These are phyloP conservation scores for Candida chauliodis DNA, from an alignment of 805 yeast genomes.

Conservation along the genomic window DNA sequence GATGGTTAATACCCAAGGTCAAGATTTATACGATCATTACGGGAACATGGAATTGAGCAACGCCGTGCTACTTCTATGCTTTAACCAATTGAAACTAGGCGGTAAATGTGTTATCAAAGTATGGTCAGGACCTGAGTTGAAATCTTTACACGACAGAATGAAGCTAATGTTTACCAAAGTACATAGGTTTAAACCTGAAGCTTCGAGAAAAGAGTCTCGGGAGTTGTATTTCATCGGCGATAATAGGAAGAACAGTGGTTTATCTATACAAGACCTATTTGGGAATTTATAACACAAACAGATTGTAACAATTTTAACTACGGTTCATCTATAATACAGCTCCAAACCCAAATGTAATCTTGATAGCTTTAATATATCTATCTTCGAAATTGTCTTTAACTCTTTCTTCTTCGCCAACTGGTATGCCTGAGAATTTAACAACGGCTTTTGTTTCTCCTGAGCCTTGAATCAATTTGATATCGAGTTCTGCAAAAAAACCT, in stretches of 20 bases:
- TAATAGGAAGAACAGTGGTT: conserved; percentile 24
- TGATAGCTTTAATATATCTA: conserved; percentile 85
- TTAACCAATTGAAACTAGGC: conserved; percentile 61
- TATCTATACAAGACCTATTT: conserved; percentile 5
- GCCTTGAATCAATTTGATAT: conserved; percentile 68
- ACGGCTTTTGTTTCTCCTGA: conserved; percentile 79
- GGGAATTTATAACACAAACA: neutral
- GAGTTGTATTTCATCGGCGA: conserved; percentile 79
- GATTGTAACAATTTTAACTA: no score
- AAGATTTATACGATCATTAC: conserved; percentile 74
- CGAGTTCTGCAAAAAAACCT: conserved; percentile 74
- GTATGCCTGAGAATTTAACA: conserved; percentile 82
- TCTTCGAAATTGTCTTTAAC: conserved; percentile 83
- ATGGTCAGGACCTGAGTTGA: conserved; percentile 80
- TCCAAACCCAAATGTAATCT: conserved; percentile 91
- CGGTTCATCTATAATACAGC: conserved; percentile 56
- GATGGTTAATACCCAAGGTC: conserved; percentile 92
- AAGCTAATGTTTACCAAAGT: conserved; percentile 60
- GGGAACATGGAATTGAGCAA: conserved; percentile 89
- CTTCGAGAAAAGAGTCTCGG: conserved; percentile 74
- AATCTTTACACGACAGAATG: conserved; percentile 55
- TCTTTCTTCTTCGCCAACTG: conserved; percentile 91
- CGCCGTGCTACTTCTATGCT: conserved; percentile 78
- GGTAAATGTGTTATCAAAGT: conserved; percentile 83
- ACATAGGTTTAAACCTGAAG: conserved; percentile 69